These are phyloP conservation scores for Pestalotiopsis sp. DNA, from an alignment of 2,329 filamentous ascomycete species.

Conservation along the genomic window DNA sequence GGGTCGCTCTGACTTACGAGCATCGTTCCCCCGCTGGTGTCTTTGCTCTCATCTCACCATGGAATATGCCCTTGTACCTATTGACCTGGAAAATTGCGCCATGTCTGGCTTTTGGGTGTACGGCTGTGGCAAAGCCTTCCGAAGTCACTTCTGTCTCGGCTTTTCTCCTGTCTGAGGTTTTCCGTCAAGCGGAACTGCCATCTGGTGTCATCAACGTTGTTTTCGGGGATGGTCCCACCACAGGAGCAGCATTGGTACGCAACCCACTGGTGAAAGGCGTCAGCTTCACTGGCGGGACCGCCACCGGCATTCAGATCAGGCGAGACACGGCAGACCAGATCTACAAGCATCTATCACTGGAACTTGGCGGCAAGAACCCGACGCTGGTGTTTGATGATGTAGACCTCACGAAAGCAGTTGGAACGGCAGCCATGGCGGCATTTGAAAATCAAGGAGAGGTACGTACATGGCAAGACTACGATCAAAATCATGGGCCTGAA, in stretches of 20 bases:
- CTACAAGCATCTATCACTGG: constrained; percentile 32
- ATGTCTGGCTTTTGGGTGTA: constrained; percentile 37
- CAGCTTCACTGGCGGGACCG: constrained; percentile 35
- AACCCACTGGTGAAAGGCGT: constrained; percentile 30
- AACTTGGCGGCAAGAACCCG: constrained; percentile 53
- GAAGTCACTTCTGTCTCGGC: constrained; percentile 36
- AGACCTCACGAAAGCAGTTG: constrained; percentile 56
- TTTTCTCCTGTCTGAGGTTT: constrained; percentile 28
- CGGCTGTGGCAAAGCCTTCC: constrained; percentile 36
- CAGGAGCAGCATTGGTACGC: constrained; percentile 30
- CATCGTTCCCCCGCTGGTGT: constrained; percentile 36
- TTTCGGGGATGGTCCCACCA: constrained; percentile 33
- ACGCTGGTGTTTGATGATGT: constrained; percentile 56
- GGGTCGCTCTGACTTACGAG: constrained; percentile 34
- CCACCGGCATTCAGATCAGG: constrained; percentile 34
- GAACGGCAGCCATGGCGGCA: constrained; percentile 34
- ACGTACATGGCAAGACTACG: background rate
- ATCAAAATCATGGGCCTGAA: background rate
- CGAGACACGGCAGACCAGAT: constrained; percentile 33
- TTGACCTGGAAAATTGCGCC: constrained; percentile 39
- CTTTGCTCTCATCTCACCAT: constrained; percentile 36
- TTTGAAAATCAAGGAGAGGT: constrained; percentile 37
- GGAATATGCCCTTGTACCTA: constrained; percentile 39
- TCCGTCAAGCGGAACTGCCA: constrained; percentile 29
- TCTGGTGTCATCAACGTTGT: constrained; percentile 35